Base-by-base conservation (phyloP, 129 eudicot genomes). In the Escallonia rubra region DNA sequence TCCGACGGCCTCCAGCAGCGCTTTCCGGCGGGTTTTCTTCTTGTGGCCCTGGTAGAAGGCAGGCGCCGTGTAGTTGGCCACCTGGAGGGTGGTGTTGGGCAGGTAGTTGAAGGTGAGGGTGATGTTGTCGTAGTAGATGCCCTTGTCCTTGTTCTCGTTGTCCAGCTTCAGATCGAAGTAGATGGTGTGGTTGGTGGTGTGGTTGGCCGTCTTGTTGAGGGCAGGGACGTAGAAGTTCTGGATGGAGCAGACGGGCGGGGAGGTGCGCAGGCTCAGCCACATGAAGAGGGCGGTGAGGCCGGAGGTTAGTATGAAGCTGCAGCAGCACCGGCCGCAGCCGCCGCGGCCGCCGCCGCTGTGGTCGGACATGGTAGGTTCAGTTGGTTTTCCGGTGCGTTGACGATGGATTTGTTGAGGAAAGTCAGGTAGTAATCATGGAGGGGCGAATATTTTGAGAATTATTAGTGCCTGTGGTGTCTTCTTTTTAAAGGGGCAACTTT, bases 221-320 rank as follows among this genome's bases (percentile, higher is more conserved):
- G 84, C 80, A 3, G 87, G 87, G 39, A 83, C 76, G 96, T 83
- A 82, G 14, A 89, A 45, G 11, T 76, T 75, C 66, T 83, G 80
- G 68, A 89, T 77, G 57, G 90, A 86, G 74, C 82, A 64, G 3
- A 72, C 47, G 94, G 96, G 23, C 72, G 44, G 65, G 6, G 82
- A 72, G 11, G 83, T 43, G 11, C 91, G 91, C 9, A 92, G 81
- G 50, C 79, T 73, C 42, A 92, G 83, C 96, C 96, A 88, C 60
- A 80, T 41, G 74, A 86, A 81, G 65, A 86, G 78, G n/a, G 88
- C 80, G 12, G 88, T 60, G 68, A 88, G 67, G 63, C 91, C 88
- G 53, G 76, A 61, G 61, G 89, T 80, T 64, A 84, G 38, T 6
- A 76, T 51, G 81, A 90, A 80, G 75, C 74, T 75, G 77, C 65